Conservation (phyloP, 495 filamentous ascomycete genomes). For the Immersiella caudata region DNA sequence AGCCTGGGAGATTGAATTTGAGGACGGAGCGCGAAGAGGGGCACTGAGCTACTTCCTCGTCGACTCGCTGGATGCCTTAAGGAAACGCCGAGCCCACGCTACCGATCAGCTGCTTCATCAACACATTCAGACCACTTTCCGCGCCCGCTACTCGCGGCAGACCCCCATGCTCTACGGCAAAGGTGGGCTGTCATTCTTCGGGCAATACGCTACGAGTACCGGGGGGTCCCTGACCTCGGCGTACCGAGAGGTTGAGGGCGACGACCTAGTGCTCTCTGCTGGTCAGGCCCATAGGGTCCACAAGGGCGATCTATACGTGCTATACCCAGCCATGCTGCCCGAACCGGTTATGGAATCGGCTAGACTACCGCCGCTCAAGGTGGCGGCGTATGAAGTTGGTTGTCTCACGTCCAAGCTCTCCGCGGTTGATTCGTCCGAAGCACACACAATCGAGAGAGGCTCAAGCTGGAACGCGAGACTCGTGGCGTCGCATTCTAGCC, state of each 20-base stretch:
- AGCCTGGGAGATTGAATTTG: slow-evolving; percentile 1
- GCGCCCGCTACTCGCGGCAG: not conserved
- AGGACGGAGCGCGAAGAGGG: not conserved
- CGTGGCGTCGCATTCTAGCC: not conserved
- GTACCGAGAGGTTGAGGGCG: not conserved
- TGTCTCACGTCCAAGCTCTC: not conserved
- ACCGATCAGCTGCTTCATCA: not conserved
- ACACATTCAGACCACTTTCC: not conserved
- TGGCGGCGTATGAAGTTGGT: not conserved
- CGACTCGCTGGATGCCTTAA: not conserved
- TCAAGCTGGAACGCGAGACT: slow-evolving; percentile 2
- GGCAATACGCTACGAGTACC: not conserved
- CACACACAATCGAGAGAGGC: not conserved
- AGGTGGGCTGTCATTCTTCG: not conserved
- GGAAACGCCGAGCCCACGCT: not conserved
- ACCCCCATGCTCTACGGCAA: slow-evolving; percentile 8
- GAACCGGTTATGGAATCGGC: not conserved
- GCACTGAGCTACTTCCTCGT: slow-evolving; percentile 2
- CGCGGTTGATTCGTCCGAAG: not conserved
- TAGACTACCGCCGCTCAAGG: slow-evolving; percentile 4
- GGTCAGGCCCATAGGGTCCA: slow-evolving; percentile 4
- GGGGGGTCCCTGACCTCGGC: not conserved
- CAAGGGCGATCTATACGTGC: not conserved
- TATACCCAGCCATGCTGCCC: not conserved
- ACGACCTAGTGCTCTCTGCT: not conserved